Conservation (phyloP, 2,329 filamentous ascomycete genomes). For the Xylariaceae sp. region DNA sequence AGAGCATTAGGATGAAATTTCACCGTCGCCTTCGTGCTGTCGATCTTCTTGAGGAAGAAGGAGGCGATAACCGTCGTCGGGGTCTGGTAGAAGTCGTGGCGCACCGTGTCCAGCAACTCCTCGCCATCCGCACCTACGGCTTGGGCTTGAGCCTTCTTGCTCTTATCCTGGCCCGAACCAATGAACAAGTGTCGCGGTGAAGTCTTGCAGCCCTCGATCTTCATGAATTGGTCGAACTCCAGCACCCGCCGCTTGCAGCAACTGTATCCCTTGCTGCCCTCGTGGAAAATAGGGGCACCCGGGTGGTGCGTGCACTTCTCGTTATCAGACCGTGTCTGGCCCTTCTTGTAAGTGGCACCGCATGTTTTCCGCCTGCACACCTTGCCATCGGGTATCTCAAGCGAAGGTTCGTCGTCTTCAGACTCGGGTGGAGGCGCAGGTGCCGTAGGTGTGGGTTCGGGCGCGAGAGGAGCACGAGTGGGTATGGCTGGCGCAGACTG, state of each 20-base stretch:
- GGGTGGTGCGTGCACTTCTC: slow-evolving; percentile 88
- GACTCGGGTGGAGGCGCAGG: slow-evolving; percentile 66
- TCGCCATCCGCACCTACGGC: slow-evolving; percentile 45
- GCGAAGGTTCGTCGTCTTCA: slow-evolving; percentile 76
- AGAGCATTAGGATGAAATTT: slow-evolving; percentile 60
- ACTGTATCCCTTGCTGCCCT: slow-evolving; percentile 95
- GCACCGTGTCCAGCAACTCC: slow-evolving; percentile 71
- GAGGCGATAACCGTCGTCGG: slow-evolving; percentile 77
- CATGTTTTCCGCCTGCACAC: slow-evolving; percentile 77
- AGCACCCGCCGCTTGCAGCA: slow-evolving; percentile 94
- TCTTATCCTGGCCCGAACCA: slow-evolving; percentile 60
- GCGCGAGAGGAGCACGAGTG: slow-evolving; percentile 37
- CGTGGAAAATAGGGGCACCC: slow-evolving; percentile 88
- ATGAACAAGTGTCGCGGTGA: slow-evolving; percentile 81
- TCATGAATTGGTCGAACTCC: slow-evolving; percentile 98
- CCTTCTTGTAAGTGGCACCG: slow-evolving; percentile 58
- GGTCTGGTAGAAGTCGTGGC: slow-evolving; percentile 95
- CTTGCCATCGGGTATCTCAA: slow-evolving; percentile 67
- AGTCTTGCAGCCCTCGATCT: slow-evolving; percentile 83
- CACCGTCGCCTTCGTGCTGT: slow-evolving; percentile 71
- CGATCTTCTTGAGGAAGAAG: slow-evolving; percentile 95
- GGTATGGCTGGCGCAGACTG: slow-evolving; percentile 38
- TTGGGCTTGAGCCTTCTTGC: slow-evolving; percentile 33
- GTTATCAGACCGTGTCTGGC: slow-evolving; percentile 50
- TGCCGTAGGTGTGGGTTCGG: slow-evolving; percentile 44